Percentiles rank a stretch among this genome's conserved stretches.
Evolutionary conservation across 345 rosid genomes (phyloP).

Genomic region (Sapria himalayana): DNA sequence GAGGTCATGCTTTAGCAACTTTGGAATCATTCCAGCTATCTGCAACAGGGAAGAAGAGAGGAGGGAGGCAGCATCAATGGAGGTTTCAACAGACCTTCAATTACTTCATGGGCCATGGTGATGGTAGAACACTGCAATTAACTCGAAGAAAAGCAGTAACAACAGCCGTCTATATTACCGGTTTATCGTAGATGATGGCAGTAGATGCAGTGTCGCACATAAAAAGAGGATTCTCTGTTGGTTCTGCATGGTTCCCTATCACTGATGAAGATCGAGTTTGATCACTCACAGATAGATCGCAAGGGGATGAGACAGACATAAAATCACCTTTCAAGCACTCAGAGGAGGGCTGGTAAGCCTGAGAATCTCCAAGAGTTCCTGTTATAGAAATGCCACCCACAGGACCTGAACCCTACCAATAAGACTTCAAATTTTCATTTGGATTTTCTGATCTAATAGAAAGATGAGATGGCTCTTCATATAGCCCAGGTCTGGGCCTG

Average conservation of each 20-base stretch:
- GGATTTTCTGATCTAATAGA: no score
- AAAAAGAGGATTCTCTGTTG: conserved; percentile 23
- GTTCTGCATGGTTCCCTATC: conserved; percentile 36
- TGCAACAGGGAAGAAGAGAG: conserved; percentile 11
- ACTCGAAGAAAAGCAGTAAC: no score
- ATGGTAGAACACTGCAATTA: no score
- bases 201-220: conserved; percentile 26
- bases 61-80: no score
- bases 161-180: conserved; percentile 26
- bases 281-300: conserved; percentile 27
- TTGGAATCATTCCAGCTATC: conserved; percentile 33
- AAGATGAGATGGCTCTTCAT: no score
- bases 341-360: conserved; percentile 34
- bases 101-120: no score
- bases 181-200: conserved; percentile 45
- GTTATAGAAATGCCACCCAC: conserved; percentile 35
- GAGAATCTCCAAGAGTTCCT: conserved; percentile 31
- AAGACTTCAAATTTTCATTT: conserved; percentile 6
- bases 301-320: conserved; percentile 39
- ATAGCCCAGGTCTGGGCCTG: no score
- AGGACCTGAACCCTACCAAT: conserved; percentile 51
- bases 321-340: conserved; percentile 71
- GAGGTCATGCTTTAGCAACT: conserved; percentile 58
- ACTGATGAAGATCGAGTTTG: conserved; percentile 32
- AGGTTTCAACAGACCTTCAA: no score